phyloP scores from a whole-genome alignment of 371 early-diverging fungal genomes.

The Mortierella sp. region DNA sequence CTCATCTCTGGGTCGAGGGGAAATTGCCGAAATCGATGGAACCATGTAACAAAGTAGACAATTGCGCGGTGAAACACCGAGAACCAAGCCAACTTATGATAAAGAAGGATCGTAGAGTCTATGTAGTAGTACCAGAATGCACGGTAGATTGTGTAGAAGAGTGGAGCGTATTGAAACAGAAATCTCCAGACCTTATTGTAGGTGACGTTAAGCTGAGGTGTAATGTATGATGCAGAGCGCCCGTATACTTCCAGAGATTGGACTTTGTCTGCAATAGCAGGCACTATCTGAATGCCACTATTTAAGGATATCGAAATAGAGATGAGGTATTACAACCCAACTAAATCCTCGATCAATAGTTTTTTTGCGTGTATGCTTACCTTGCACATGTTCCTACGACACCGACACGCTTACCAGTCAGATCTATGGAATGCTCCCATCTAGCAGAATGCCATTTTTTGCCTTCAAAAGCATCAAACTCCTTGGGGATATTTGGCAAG shows the following conservation, averaged over 20 bases:
- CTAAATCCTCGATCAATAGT: background rate
- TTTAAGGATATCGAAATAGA: background rate
- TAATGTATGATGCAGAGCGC: constrained; percentile 32
- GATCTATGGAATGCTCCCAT: constrained; percentile 46
- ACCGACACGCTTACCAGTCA: constrained; percentile 46
- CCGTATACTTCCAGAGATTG: constrained; percentile 37
- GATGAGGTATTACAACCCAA: background rate
- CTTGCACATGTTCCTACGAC: constrained; percentile 47
- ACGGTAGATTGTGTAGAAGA: constrained; percentile 29
- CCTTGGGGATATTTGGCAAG: constrained; percentile 39
- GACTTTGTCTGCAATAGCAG: constrained; percentile 42
- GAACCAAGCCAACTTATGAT: constrained; percentile 40
- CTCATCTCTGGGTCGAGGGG: constrained; percentile 19
- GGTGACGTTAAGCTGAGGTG: constrained; percentile 23
- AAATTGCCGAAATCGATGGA: constrained; percentile 30
- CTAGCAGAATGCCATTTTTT: constrained; percentile 42
- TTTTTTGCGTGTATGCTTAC: constrained; percentile 9
- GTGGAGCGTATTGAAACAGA: constrained; percentile 31
- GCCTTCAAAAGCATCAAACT: constrained; percentile 49
- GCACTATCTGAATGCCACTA: constrained; percentile 43
- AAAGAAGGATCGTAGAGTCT: constrained; percentile 38
- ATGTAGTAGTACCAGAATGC: constrained; percentile 19
- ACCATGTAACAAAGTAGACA: constrained; percentile 35
- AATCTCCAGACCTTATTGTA: constrained; percentile 31
- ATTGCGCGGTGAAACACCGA: constrained; percentile 33